Conservation (phyloP, 768 basidiomycete genomes). For the Rhizopogon vesiculosus region DNA sequence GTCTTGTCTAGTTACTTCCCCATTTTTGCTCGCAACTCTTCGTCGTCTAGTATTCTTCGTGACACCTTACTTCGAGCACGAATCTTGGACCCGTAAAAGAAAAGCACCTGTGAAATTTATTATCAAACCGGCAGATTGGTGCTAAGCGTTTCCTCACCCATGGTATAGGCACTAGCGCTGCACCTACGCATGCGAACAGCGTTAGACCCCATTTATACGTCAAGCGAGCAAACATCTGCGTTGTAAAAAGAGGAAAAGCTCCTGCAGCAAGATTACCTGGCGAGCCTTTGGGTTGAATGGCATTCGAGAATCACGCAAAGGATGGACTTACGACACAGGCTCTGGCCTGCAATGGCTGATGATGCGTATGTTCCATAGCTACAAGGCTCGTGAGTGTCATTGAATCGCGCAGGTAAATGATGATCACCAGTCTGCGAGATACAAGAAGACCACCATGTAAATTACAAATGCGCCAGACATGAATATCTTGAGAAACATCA, state of each 20-base stretch:
- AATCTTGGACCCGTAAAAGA: conserved; percentile 15
- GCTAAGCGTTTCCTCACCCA: conserved; percentile 29
- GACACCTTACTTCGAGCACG: conserved; percentile 13
- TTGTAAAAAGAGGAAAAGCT: conserved; percentile 55
- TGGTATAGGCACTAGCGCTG: conserved; percentile 47
- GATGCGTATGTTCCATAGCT: conserved; percentile 54
- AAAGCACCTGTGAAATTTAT: conserved; percentile 9
- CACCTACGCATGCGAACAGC: conserved; percentile 42
- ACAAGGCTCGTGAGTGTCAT: not conserved
- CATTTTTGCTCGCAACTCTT: not conserved
- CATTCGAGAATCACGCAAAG: not conserved
- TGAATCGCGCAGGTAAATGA: not conserved
- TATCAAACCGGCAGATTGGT: not conserved
- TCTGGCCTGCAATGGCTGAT: conserved; percentile 57
- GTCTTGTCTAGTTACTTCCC: not conserved
- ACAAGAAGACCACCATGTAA: conserved; percentile 47
- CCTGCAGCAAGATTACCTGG: conserved; percentile 40
- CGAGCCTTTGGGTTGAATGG: not conserved
- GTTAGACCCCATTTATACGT: conserved; percentile 52
- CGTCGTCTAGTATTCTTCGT: not conserved
- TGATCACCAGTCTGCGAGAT: conserved; percentile 49
- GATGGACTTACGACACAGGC: conserved; percentile 39
- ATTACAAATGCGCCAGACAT: conserved; percentile 43
- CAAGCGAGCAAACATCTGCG: conserved; percentile 48
- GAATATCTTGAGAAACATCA: conserved; percentile 28